Evolutionary conservation across 352 stramenopile genomes (phyloP).

Genomic region (Phytopythium vexans): DNA sequence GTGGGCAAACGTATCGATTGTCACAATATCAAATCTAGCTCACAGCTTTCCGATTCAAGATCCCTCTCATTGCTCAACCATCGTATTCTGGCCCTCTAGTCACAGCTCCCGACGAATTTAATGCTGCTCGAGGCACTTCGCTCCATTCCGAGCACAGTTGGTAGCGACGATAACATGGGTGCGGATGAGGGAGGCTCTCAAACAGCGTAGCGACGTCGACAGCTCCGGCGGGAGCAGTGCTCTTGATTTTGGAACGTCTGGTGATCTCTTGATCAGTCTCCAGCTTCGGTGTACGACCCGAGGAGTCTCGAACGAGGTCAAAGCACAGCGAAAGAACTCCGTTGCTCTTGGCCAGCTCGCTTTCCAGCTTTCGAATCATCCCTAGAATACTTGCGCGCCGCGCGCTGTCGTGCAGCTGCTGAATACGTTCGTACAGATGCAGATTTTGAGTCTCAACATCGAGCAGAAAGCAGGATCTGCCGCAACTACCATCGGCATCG

Average conservation of each 20-base stretch:
- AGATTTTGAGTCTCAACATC: constrained; percentile 49
- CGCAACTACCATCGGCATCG: constrained; percentile 13
- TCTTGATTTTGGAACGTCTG: background rate
- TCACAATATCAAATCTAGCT: too few species aligned
- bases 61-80: too few species aligned
- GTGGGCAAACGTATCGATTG: too few species aligned
- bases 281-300: too few species aligned
- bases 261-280: background rate
- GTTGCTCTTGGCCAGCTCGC: constrained; percentile 49
- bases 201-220: constrained; percentile 12
- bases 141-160: constrained; percentile 44
- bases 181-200: constrained; percentile 36
- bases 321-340: constrained; percentile 40
- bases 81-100: too few species aligned
- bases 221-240: background rate
- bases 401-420: constrained; percentile 14
- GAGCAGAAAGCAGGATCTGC: constrained; percentile 45
- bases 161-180: constrained; percentile 51
- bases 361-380: constrained; percentile 25
- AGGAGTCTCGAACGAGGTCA: constrained; percentile 12
- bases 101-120: too few species aligned
- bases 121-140: background rate
- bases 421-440: constrained; percentile 36
- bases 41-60: too few species aligned
- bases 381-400: constrained; percentile 9